These are phyloP conservation scores for Pyricularia grisea DNA, from an alignment of 2,329 filamentous ascomycete species.

Conservation along the genomic window DNA sequence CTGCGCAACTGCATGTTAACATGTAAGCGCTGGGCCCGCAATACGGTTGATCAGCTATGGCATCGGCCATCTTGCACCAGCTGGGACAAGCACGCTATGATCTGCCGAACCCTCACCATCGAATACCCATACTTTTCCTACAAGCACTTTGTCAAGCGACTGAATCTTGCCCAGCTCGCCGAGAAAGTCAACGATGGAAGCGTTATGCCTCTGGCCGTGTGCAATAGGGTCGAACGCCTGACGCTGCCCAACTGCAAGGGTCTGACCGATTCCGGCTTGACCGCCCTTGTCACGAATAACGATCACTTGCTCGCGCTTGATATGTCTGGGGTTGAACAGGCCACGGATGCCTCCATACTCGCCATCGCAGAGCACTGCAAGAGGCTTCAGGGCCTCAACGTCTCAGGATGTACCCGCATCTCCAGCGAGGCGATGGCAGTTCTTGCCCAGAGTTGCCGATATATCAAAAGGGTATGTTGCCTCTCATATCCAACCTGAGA, in stretches of 20 bases:
- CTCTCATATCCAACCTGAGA: background rate
- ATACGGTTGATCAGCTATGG: slow-evolving; percentile 90
- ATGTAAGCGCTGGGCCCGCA: slow-evolving; percentile 87
- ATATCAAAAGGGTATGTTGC: slow-evolving; percentile 68
- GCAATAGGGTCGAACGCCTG: slow-evolving; percentile 84
- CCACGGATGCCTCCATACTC: slow-evolving; percentile 73
- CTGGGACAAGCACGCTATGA: slow-evolving; percentile 71
- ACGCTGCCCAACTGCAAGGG: slow-evolving; percentile 85
- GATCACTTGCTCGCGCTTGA: slow-evolving; percentile 78
- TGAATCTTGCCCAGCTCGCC: slow-evolving; percentile 78
- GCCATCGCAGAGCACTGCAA: slow-evolving; percentile 73
- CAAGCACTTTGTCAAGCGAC: slow-evolving; percentile 77
- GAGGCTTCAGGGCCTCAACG: slow-evolving; percentile 83
- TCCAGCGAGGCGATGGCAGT: slow-evolving; percentile 77
- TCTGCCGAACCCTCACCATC: slow-evolving; percentile 68
- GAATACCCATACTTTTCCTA: slow-evolving; percentile 79
- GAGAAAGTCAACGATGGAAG: slow-evolving; percentile 79
- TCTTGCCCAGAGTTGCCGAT: slow-evolving; percentile 73
- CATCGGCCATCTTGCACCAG: slow-evolving; percentile 85
- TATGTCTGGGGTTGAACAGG: slow-evolving; percentile 73
- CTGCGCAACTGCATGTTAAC: slow-evolving; percentile 85
- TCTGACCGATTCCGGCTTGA: slow-evolving; percentile 76
- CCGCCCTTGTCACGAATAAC: slow-evolving; percentile 70
- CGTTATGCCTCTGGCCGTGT: slow-evolving; percentile 68
- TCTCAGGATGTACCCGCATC: slow-evolving; percentile 75